A percentile compares a stretch with the other conserved stretches of the same genome.
Conservation (phyloP, 1,139 yeast species). For the Entelexis sorbosivorans region DNA sequence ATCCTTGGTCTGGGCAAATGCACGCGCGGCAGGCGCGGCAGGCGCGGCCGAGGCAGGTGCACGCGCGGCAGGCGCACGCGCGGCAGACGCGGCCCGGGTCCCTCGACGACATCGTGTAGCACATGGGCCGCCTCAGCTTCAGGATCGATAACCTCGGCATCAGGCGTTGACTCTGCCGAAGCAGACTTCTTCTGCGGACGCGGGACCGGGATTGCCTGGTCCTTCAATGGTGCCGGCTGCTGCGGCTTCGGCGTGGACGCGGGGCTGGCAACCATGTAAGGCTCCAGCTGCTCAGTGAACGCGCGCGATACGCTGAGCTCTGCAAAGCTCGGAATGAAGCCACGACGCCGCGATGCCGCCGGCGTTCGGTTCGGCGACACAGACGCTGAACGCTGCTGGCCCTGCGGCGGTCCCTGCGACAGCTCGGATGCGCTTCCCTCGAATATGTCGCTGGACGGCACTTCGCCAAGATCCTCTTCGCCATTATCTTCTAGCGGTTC, state of each 20-base stretch:
- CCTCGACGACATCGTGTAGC: neutral
- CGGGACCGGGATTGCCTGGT: conserved; percentile 2
- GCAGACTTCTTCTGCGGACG: neutral
- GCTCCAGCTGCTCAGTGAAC: conserved; percentile 22
- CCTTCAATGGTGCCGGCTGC: neutral
- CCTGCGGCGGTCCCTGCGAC: neutral
- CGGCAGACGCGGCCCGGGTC: conserved; percentile 2
- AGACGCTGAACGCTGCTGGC: neutral
- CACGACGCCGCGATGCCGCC: conserved; percentile 8
- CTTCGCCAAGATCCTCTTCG: neutral
- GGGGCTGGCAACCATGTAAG: conserved; percentile 17
- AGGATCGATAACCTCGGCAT: conserved; percentile 1
- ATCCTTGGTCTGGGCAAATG: conserved; percentile 3
- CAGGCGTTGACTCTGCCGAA: neutral
- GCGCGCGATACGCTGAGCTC: conserved; percentile 16
- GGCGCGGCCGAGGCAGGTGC: neutral
- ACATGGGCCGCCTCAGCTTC: conserved; percentile 1
- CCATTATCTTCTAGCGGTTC: neutral
- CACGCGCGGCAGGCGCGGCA: conserved; percentile 5
- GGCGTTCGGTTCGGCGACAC: conserved; percentile 3
- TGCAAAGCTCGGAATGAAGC: conserved; percentile 15
- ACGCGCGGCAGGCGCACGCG: neutral
- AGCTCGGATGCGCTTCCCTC: conserved; percentile 3
- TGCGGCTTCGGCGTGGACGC: conserved; percentile 12
- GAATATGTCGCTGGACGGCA: conserved; percentile 3